Percentiles rank a stretch among this genome's conserved stretches.
phyloP scores from a whole-genome alignment of 176 grass and related monocot genomes.

The Rhipidocladum racemiflorum region DNA sequence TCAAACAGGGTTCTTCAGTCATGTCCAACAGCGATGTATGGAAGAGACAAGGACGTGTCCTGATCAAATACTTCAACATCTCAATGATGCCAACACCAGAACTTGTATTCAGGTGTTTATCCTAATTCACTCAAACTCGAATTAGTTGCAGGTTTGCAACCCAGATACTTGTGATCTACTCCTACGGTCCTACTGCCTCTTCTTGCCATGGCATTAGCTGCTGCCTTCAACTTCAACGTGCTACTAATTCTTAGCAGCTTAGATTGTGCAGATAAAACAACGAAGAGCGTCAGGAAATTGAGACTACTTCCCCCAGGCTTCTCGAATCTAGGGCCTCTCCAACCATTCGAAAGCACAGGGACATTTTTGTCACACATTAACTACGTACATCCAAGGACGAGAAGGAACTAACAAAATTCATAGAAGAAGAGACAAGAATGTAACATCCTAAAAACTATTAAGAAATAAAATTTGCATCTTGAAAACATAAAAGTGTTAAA shows the following conservation, averaged over 20 bases:
- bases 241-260: not conserved
- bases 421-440: constrained; percentile 28
- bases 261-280: constrained; percentile 6
- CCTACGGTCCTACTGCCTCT: too few relatives aligned
- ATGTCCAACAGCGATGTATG: not conserved
- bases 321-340: not conserved
- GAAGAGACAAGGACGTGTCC: constrained; percentile 15
- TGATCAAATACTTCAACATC: constrained; percentile 10
- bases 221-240: not conserved
- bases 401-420: not conserved
- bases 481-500: too few relatives aligned
- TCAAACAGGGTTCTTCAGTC: not conserved
- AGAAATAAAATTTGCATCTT: too few relatives aligned
- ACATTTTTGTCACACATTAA: not conserved
- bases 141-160: not conserved
- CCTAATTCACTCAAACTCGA: not conserved
- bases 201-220: not conserved
- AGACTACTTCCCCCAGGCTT: not conserved
- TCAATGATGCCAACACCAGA: not conserved
- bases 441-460: too few relatives aligned
- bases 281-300: not conserved
- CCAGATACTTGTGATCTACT: not conserved
- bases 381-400: not conserved
- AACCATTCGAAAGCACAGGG: not conserved
- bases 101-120: not conserved